Percentiles rank a stretch among this genome's conserved stretches.
phyloP scores from a whole-genome alignment of 768 basidiomycete species.

The Lentinula detonsa region DNA sequence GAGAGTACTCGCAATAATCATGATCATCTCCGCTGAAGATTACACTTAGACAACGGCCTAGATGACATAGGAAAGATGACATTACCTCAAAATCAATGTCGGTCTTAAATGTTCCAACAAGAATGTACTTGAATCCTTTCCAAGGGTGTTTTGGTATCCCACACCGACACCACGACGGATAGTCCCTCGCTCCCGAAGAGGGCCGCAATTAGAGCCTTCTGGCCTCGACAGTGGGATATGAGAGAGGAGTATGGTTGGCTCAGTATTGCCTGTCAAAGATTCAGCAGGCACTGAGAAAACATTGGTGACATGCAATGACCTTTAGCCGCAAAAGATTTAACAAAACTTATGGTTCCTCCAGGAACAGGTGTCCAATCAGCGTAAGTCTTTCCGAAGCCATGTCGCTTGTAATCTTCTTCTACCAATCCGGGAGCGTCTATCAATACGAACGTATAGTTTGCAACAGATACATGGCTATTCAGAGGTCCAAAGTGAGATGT shows the following conservation, averaged over 20 bases:
- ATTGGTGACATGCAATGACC: background rate
- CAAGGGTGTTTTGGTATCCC: slow-evolving; percentile 85
- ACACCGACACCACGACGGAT: slow-evolving; percentile 70
- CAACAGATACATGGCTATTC: slow-evolving; percentile 56
- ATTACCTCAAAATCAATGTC: slow-evolving; percentile 66
- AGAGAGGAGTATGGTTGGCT: slow-evolving; percentile 65
- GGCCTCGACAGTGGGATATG: slow-evolving; percentile 88
- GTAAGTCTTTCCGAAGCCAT: slow-evolving; percentile 30
- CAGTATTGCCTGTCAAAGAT: background rate
- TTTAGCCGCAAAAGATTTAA: slow-evolving; percentile 32
- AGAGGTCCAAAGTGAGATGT: slow-evolving; percentile 69
- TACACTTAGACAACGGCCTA: background rate
- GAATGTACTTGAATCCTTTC: slow-evolving; percentile 56
- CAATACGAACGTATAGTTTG: slow-evolving; percentile 68
- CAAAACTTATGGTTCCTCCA: slow-evolving; percentile 50
- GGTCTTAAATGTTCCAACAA: slow-evolving; percentile 63
- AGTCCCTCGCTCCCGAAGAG: slow-evolving; percentile 64
- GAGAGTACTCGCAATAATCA: slow-evolving; percentile 84
- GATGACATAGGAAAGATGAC: slow-evolving; percentile 9
- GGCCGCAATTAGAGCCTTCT: slow-evolving; percentile 66
- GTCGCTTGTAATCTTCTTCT: slow-evolving; percentile 63
- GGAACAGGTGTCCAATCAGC: slow-evolving; percentile 41
- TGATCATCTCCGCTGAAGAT: slow-evolving; percentile 81
- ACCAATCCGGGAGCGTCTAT: slow-evolving; percentile 69
- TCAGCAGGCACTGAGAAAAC: slow-evolving; percentile 7